A percentile compares a stretch with the other conserved stretches of the same genome.
Evolutionary conservation across 495 filamentous ascomycete genomes (phyloP).

Genomic region (Talaromyces stipitatus): DNA sequence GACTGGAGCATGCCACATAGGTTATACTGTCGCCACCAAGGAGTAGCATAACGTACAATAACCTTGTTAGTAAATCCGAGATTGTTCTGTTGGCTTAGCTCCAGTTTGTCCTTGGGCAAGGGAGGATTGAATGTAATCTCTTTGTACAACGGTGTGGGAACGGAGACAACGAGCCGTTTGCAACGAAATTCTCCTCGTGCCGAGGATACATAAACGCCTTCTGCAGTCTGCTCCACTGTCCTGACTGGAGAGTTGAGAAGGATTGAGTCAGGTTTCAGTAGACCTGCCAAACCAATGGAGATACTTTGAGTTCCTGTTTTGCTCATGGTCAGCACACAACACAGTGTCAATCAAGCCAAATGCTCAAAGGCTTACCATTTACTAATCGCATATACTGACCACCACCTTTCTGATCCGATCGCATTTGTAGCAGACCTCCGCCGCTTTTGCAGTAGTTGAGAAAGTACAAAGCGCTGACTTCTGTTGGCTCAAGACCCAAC

Average conservation of each 20-base stretch:
- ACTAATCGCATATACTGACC: slow-evolving; percentile 36
- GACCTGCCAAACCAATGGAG: too few relatives aligned
- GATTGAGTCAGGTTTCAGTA: too few relatives aligned
- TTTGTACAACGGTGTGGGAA: slow-evolving; percentile 26
- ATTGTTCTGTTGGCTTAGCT: slow-evolving; percentile 9
- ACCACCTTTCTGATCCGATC: slow-evolving; percentile 35
- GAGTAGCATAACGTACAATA: slow-evolving; percentile 26
- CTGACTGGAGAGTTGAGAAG: too few relatives aligned
- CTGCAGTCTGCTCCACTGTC: too few relatives aligned
- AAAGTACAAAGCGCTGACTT: slow-evolving; percentile 37
- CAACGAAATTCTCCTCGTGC: slow-evolving; percentile 10
- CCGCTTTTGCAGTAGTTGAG: slow-evolving; percentile 39
- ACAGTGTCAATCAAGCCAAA: too few relatives aligned
- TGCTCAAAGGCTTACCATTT: too few relatives aligned
- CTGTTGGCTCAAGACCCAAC: slow-evolving; percentile 30
- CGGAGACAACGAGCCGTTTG: slow-evolving; percentile 27
- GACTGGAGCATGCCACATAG: slow-evolving; percentile 20
- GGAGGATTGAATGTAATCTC: slow-evolving; percentile 26
- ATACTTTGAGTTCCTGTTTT: slow-evolving; percentile 8
- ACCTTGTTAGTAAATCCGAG: slow-evolving; percentile 30
- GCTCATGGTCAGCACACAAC: too few relatives aligned
- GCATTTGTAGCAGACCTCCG: slow-evolving; percentile 29
- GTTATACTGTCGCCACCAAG: slow-evolving; percentile 33
- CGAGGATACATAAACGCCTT: too few relatives aligned
- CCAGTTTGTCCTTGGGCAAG: slow-evolving; percentile 16